Base-by-base conservation (phyloP, 73 alveolate species). In the Breviolum minutum region DNA sequence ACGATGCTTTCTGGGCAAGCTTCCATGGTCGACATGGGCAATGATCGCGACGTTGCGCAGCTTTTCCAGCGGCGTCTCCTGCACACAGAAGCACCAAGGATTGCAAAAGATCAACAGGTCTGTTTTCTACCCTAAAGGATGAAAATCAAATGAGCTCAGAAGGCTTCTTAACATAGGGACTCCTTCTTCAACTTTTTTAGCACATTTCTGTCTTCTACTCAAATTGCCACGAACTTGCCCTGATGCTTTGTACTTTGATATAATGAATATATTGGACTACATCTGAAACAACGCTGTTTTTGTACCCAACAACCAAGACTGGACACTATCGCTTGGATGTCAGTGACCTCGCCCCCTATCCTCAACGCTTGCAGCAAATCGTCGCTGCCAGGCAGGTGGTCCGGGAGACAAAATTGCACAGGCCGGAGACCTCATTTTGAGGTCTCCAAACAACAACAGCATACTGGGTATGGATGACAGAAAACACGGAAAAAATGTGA, bases 1-100 rank as follows among this genome's bases (percentile, higher is more conserved):
- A 14, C 17, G 6, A 68, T 68, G 77, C 17, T 22, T 22, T 1
- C 77, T 0, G 14, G 24, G 63, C 87, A 11, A 83, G 73, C 26
- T 26, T 73, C 99, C 99, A 63, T 99, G 99, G 79, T 99, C 99
- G 97, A 99, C 99, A 88, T 99, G 99, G 89, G 99, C 99, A 63
- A 99, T 99, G 97, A 99, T 99, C 80, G 99, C 99, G 73, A 99
- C 99, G 81, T 99, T 99, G 82, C 99, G 99, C 60, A 95, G 32
- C 84, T 29, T 96, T 22, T 96, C 99, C 77, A 95, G 64, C 13
- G 95, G 88, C 73, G 86, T 85, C 66, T 92, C 98, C 98, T 92
- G 90, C 80, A 7, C 54, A 40, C 54, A 40, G 54, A 40, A 40
- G 3, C 54, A 40, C 54, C 54, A 40, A 68, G 17, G 6, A 1